phyloP scores from a whole-genome alignment of 805 yeast genomes.

The Candida nitratophila region DNA sequence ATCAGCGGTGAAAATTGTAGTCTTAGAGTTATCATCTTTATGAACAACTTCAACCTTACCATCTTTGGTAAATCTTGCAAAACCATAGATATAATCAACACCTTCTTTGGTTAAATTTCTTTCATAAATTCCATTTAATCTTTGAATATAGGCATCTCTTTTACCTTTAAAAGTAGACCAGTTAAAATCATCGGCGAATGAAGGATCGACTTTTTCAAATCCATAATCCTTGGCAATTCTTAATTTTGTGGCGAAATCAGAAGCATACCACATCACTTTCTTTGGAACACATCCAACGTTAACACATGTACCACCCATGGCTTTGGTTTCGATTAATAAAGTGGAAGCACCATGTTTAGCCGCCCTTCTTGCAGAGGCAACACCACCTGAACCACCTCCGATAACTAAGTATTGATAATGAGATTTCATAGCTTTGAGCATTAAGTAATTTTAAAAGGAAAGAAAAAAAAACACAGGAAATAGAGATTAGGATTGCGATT shows the following conservation, averaged over 20 bases:
- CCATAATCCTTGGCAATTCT: conserved; percentile 80
- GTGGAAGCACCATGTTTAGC: conserved; percentile 90
- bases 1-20: conserved; percentile 61
- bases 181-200: conserved; percentile 57
- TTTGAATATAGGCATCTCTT: conserved; percentile 84
- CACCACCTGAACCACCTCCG: conserved; percentile 99
- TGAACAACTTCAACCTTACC: conserved; percentile 76
- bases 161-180: conserved; percentile 80
- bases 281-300: conserved; percentile 99
- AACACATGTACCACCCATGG: conserved; percentile 96
- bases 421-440: conserved; percentile 27
- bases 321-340: conserved; percentile 70
- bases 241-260: conserved; percentile 75
- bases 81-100: conserved; percentile 81
- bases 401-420: conserved; percentile 91
- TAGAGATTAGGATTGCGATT: not conserved
- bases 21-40: conserved; percentile 49
- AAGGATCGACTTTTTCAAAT: conserved; percentile 49
- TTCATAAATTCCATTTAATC: conserved; percentile 91
- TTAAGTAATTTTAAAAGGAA: conserved; percentile 1
- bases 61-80: conserved; percentile 65
- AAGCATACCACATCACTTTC: conserved; percentile 98
- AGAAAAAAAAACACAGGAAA: not conserved
- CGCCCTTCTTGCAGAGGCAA: conserved; percentile 96
- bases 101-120: conserved; percentile 82